Percentiles rank a stretch among this genome's conserved stretches.
Conservation (phyloP, 1,284 basidiomycete species). For the Hypsizygus ulmarius region DNA sequence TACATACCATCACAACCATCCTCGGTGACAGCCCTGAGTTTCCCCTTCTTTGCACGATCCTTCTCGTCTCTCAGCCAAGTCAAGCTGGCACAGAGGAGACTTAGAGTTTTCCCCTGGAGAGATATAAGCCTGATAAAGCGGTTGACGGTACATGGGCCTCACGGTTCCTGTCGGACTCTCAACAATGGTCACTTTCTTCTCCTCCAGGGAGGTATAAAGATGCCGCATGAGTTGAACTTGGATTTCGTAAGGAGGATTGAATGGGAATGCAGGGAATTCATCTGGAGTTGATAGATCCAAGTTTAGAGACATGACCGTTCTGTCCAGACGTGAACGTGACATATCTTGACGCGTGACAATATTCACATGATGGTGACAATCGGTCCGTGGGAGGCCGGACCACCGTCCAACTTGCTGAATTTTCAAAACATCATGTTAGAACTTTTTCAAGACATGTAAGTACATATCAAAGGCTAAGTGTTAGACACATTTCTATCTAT, state of each 20-base stretch:
- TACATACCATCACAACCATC: slow-evolving; percentile 35
- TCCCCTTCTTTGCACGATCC: slow-evolving; percentile 62
- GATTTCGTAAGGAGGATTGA: slow-evolving; percentile 79
- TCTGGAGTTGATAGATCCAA: slow-evolving; percentile 61
- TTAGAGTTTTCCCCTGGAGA: slow-evolving; percentile 81
- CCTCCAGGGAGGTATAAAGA: slow-evolving; percentile 80
- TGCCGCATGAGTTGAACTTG: slow-evolving; percentile 89
- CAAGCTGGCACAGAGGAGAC: slow-evolving; percentile 74
- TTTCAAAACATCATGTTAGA: too few species aligned
- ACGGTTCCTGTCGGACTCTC: slow-evolving; percentile 88
- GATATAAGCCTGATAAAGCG: not conserved
- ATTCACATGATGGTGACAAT: slow-evolving; percentile 7
- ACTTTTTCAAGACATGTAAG: too few species aligned
- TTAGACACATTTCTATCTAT: too few species aligned
- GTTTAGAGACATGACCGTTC: slow-evolving; percentile 25
- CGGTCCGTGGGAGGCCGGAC: not conserved
- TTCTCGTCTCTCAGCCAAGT: slow-evolving; percentile 79
- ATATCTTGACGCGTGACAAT: not conserved
- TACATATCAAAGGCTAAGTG: too few species aligned
- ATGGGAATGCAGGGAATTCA: slow-evolving; percentile 77
- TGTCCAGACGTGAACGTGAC: not conserved
- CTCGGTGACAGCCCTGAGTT: slow-evolving; percentile 42
- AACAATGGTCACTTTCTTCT: slow-evolving; percentile 72
- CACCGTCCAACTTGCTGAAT: not conserved
- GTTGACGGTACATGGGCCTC: slow-evolving; percentile 19